Conservation (phyloP, 495 filamentous ascomycete species). For the Elasticomyces elasticus region DNA sequence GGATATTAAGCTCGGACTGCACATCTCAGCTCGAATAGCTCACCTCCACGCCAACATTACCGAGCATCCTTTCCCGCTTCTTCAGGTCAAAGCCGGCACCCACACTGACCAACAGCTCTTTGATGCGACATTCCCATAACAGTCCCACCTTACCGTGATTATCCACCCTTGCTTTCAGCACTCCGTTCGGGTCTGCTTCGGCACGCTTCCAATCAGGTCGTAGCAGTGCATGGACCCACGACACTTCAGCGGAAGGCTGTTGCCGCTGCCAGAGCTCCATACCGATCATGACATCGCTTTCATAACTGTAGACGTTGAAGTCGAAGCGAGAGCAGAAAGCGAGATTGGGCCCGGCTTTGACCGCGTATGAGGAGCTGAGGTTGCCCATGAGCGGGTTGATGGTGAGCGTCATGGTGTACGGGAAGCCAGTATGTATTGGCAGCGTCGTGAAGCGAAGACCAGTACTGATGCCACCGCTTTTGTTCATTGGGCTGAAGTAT, state of each 20-base stretch:
- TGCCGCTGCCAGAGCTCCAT: conserved; percentile 66
- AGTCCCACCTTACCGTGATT: conserved; percentile 75
- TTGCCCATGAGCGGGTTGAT: conserved; percentile 90
- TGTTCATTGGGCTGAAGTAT: conserved; percentile 89
- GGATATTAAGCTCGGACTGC: too few species aligned
- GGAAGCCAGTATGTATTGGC: conserved; percentile 74
- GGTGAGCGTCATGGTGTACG: conserved; percentile 72
- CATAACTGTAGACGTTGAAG: conserved; percentile 97
- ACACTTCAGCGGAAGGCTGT: conserved; percentile 32
- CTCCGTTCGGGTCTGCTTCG: conserved; percentile 59
- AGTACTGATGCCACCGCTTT: conserved; percentile 70
- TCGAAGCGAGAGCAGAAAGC: conserved; percentile 83
- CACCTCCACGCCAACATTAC: conserved; percentile 74
- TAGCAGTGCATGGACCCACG: conserved; percentile 29
- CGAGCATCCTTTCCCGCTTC: conserved; percentile 57
- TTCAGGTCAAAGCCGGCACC: conserved; percentile 67
- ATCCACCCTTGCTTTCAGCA: conserved; percentile 82
- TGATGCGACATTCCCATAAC: conserved; percentile 88
- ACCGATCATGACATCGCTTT: conserved; percentile 83
- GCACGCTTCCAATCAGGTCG: conserved; percentile 25
- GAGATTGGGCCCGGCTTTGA: conserved; percentile 69
- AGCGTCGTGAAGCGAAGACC: conserved; percentile 85
- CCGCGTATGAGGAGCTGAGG: conserved; percentile 78
- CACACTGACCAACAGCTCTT: conserved; percentile 84
- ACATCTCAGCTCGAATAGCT: conserved; percentile 78